phyloP scores from a whole-genome alignment of 805 yeast genomes.

The Wickerhamomyces queroliae region DNA sequence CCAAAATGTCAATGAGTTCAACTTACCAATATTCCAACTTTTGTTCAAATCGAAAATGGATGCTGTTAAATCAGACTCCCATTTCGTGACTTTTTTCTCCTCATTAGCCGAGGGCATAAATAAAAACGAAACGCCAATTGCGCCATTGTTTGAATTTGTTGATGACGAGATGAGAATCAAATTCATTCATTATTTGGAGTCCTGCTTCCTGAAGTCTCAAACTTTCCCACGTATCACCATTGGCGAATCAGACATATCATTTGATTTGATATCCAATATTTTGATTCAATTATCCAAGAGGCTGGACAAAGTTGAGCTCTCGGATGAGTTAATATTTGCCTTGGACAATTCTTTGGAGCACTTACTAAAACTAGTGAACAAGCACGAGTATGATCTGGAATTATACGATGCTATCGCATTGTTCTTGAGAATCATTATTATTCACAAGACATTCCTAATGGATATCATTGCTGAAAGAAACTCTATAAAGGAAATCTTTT shows the following conservation, averaged over 20 bases:
- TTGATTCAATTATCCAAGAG: constrained; percentile 16
- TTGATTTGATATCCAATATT: constrained; percentile 9
- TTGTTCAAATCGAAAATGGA: constrained; percentile 26
- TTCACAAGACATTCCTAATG: constrained; percentile 48
- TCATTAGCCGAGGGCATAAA: constrained; percentile 5
- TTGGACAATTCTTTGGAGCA: constrained; percentile 35
- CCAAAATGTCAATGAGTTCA: constrained; percentile 29
- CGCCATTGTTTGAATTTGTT: constrained; percentile 34
- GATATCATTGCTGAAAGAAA: constrained; percentile 37
- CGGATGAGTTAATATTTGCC: constrained; percentile 35
- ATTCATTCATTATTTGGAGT: constrained; percentile 32
- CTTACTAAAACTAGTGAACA: constrained; percentile 20
- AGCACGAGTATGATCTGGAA: constrained; percentile 9
- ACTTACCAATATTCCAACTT: constrained; percentile 36
- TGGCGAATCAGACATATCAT: background rate
- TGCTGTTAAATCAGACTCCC: constrained; percentile 6
- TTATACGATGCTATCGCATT: constrained; percentile 34
- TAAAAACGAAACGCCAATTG: constrained; percentile 17
- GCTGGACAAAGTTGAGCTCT: constrained; percentile 6
- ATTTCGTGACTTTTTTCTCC: constrained; percentile 7
- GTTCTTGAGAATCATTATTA: constrained; percentile 48
- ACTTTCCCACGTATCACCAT: constrained; percentile 28
- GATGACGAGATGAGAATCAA: constrained; percentile 25
- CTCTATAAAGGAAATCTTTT: constrained; percentile 37
- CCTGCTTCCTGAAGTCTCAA: constrained; percentile 34